Evolutionary conservation across 345 rosid genomes (phyloP).

Genomic region (Turritis glabra): DNA sequence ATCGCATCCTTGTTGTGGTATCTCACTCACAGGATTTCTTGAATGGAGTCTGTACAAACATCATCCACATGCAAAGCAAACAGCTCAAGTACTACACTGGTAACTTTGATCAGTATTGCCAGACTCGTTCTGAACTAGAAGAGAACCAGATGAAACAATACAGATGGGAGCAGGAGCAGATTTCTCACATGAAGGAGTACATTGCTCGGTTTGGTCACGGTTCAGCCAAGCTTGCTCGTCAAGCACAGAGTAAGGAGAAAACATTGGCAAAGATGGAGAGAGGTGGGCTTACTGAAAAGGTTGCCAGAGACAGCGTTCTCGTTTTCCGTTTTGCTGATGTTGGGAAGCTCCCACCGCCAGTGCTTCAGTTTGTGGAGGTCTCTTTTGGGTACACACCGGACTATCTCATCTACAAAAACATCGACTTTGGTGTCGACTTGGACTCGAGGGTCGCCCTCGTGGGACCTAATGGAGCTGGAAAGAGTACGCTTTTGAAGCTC

Average conservation of each 20-base stretch:
- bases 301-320: slow-evolving; percentile 68
- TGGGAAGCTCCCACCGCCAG: slow-evolving; percentile 99
- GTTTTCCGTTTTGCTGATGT: slow-evolving; percentile 91
- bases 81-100: slow-evolving; percentile 81
- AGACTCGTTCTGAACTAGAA: slow-evolving; percentile 92
- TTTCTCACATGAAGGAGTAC: slow-evolving; percentile 94
- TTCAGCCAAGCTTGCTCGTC: slow-evolving; percentile 98
- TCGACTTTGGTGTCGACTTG: slow-evolving; percentile 95
- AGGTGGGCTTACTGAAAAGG: slow-evolving; percentile 95
- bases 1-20: slow-evolving; percentile 87
- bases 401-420: slow-evolving; percentile 71
- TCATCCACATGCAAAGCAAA: slow-evolving; percentile 96
- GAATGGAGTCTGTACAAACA: slow-evolving; percentile 96
- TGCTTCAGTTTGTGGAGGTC: slow-evolving; percentile 95
- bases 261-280: slow-evolving; percentile 99
- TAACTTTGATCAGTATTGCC: slow-evolving; percentile 92
- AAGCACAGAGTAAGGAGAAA: slow-evolving; percentile 99
- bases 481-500: slow-evolving; percentile 93
- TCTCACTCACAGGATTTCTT: slow-evolving; percentile 98
- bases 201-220: slow-evolving; percentile 99
- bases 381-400: slow-evolving; percentile 91
- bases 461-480: slow-evolving; percentile 99
- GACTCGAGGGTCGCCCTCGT: slow-evolving; percentile 95
- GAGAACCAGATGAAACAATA: slow-evolving; percentile 99
- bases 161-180: slow-evolving; percentile 99